Conservation (phyloP, 2,329 filamentous ascomycete species). For the Parastagonospora nodorum region DNA sequence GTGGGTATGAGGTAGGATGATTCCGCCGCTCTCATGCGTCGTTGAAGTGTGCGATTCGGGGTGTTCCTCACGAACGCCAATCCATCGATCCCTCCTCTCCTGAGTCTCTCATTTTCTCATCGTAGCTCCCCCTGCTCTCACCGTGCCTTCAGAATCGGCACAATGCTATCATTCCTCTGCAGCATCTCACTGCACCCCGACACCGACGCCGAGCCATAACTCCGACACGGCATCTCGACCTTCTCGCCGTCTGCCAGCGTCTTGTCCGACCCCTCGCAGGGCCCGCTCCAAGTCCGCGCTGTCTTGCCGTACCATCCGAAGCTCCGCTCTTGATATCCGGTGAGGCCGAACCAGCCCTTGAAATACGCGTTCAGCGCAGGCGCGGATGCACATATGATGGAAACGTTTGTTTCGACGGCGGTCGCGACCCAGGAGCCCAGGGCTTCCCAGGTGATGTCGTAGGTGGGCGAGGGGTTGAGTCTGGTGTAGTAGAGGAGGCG, state of each 20-base stretch:
- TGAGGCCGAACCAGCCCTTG: constrained; percentile 3
- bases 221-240: background rate
- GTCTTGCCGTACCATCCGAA: constrained; percentile 11
- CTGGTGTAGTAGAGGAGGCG: constrained; percentile 10
- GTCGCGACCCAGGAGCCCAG: constrained; percentile 11
- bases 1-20: no score
- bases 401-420: constrained; percentile 10
- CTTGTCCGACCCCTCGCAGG: background rate
- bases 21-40: no score
- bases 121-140: background rate
- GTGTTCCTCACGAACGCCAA: no score
- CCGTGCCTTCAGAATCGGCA: background rate
- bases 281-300: no score
- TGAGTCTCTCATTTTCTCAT: no score
- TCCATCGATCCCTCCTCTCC: no score
- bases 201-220: no score
- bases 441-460: constrained; percentile 16
- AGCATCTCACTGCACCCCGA: background rate
- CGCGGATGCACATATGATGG: constrained; percentile 12
- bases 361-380: constrained; percentile 12
- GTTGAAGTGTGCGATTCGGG: no score
- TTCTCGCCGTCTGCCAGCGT: background rate
- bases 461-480: constrained; percentile 9
- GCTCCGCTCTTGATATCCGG: background rate
- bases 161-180: background rate